Conservation (phyloP, 768 basidiomycete species). For the Russula earlei region DNA sequence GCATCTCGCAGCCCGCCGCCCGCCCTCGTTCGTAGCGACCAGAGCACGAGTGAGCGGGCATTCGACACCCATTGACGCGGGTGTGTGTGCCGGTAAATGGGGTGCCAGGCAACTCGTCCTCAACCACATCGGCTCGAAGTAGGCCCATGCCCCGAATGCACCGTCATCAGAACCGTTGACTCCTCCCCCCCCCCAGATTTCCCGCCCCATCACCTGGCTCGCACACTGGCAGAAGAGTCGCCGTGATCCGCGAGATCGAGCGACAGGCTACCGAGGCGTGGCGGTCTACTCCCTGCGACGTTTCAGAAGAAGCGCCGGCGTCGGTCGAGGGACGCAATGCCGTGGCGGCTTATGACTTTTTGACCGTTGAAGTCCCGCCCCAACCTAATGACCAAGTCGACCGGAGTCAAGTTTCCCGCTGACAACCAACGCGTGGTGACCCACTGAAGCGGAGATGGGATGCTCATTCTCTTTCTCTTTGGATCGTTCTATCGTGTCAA, state of each 20-base stretch:
- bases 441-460: not conserved
- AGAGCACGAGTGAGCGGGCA: constrained; percentile 52
- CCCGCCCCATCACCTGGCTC: constrained; percentile 34
- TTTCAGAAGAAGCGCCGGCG: not conserved
- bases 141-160: no score
- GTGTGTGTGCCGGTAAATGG: constrained; percentile 55
- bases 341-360: constrained; percentile 22
- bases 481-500: no score
- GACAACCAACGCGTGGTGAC: not conserved
- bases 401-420: not conserved
- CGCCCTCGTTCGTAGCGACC: constrained; percentile 31
- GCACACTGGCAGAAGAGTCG: constrained; percentile 27
- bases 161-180: no score
- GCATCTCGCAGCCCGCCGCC: constrained; percentile 34
- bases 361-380: constrained; percentile 5
- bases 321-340: not conserved
- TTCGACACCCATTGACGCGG: constrained; percentile 72
- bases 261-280: constrained; percentile 54
- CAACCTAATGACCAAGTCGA: not conserved
- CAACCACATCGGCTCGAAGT: constrained; percentile 70
- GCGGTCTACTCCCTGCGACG: constrained; percentile 27
- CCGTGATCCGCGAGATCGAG: constrained; percentile 51
- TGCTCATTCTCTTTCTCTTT: no score
- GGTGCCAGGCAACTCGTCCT: constrained; percentile 54
- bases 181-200: no score